These are phyloP conservation scores for Globisporangium lucens DNA, from an alignment of 352 stramenopile species.

Conservation along the genomic window DNA sequence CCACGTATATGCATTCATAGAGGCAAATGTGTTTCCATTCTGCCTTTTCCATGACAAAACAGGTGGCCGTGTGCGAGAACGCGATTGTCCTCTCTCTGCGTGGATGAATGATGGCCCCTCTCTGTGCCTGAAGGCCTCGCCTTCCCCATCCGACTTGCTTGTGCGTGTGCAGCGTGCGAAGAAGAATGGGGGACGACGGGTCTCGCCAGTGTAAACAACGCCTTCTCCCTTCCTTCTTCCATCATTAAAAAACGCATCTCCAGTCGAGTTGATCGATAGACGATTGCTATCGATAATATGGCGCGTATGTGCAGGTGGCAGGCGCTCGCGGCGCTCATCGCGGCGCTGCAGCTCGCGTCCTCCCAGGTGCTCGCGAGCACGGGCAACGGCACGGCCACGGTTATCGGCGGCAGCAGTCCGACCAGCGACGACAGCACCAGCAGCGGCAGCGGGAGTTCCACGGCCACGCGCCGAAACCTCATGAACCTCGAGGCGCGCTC, in stretches of 20 bases:
- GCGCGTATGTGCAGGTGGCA: constrained; percentile 2
- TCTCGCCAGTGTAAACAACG: background rate
- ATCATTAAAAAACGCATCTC: background rate
- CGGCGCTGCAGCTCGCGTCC: constrained; percentile 2
- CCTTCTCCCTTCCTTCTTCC: background rate
- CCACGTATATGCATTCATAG: background rate
- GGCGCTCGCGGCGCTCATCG: background rate
- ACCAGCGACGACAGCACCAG: background rate
- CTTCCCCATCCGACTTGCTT: background rate
- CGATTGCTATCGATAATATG: constrained; percentile 4
- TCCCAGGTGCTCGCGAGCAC: constrained; percentile 5
- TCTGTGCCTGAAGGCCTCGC: background rate
- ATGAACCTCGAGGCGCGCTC: constrained; percentile 4
- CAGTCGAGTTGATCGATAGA: background rate
- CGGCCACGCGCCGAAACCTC: constrained; percentile 2
- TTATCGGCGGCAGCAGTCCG: background rate
- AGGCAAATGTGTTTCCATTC: background rate
- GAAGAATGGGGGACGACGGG: background rate
- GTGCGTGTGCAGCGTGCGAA: too few relatives aligned
- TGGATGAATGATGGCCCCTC: background rate
- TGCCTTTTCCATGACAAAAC: background rate
- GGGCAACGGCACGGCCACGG: constrained; percentile 10
- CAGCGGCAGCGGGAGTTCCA: constrained; percentile 5
- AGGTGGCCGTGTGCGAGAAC: background rate
- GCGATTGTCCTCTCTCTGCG: background rate